Evolutionary conservation across 169 alveolate species (phyloP), one percentile per base, ranked within the genome.

Genomic region (Plasmodium gonderi): DNA sequence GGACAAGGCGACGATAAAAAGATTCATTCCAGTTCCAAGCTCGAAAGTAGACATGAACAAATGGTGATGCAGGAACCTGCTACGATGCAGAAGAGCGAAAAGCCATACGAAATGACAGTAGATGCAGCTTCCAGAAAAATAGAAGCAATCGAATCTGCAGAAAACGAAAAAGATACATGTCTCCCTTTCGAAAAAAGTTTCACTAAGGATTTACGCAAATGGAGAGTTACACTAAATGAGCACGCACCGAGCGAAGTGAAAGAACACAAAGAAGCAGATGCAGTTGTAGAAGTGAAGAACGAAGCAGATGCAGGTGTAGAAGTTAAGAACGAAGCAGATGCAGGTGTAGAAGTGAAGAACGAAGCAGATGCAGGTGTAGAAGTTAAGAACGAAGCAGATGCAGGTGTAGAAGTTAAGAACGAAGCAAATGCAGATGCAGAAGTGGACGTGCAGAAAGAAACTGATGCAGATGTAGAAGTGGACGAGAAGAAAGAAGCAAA

Each of bases 221-320:
- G 69, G 69, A 54, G 69, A 54, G 69, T 54, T 29, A 69, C 79
- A 9, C 49, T 69, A n/a, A 38, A 69, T 9, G 79, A 69, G 44
- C 36, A 11, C 23, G 6, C 40, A 23, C 49, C 29, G 14, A 6
- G 54, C 20, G 79, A 69, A 33, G 49, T 69, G 49, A 47, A 33
- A 42, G 90, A 54, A 38, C 29, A 23, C 2, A 49, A 79, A 29
- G 31, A 79, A 7, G 12, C 14, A 54, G 91, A 14, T 12, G 49
- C 29, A 20, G 64, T 31, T 20, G 38, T 0, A 1, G 65, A 20
- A 36, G 20, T 12, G 11, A 65, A 5, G 20, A 38, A 23, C 2
- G 31, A 74, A n/a, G 0, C 0, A 72, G 20, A 31, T 36, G 49
- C n/a, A 33, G 64, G 17, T 11, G 49, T 3, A 31, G 7, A 8